Evolutionary conservation across 352 stramenopile species (phyloP), one percentile per base, ranked within the genome.

Genomic region (Aphanomyces invadans): DNA sequence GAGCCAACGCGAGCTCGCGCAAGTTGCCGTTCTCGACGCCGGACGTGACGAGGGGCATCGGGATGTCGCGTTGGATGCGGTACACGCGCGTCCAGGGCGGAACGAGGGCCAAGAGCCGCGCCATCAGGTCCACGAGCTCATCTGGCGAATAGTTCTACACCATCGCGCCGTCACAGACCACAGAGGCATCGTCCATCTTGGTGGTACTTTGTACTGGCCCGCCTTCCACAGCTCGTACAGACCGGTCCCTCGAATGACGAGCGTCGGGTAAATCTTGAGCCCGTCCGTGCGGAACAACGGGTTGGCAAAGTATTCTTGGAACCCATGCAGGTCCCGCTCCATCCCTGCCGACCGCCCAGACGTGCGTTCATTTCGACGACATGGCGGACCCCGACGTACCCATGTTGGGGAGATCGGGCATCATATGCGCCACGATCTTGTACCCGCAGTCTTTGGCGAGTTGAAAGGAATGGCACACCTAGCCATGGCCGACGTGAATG

Each of bases 191-290:
- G n/a, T n/a, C 15, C 12, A n/a, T 21, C 19, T 25, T 54, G 12
- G 45, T 25, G n/a, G 28, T 38, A 69, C 48, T 51, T 85, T 87
- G 84, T 98, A 98, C 56, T 84, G 64, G 25, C 95, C 95, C 4
- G 92, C 98, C 72, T 97, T 98, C 94, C 95, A 98, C n/a, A 98
- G 74, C 75, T 98, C 94, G 70, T 98, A 98, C 31, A 98, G 78
- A 10, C 95, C 95, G 38, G 94, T 98, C 17, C 94, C 95, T 31
- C 95, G 90, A 76, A 98, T 98, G 42, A 98, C 95, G 39, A 98
- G 80, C 19, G 94, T 98, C 23, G 95, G 95, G 73, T 98, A 98
- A 25, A 98, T 79, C 79, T 98, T 98, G 64, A 98, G 79, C 0
- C 95, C 95, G 74, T 98, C 95, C 19, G 90, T 92, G 7, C 95